Evolutionary conservation across 1,284 basidiomycete species (phyloP).

Genomic region (Fomitopsis pinicola): DNA sequence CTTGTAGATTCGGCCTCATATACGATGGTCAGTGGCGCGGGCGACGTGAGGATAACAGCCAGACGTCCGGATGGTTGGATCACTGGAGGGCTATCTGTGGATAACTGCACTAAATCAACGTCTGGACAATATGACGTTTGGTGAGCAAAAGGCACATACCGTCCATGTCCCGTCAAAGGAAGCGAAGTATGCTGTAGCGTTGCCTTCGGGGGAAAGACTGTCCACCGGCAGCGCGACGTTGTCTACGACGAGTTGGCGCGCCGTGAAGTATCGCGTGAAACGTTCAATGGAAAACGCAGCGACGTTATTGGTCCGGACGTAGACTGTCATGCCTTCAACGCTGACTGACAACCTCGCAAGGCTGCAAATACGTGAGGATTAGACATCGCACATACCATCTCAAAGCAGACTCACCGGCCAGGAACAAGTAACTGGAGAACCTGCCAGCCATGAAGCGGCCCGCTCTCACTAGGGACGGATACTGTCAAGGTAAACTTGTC

Average conservation of each 20-base stretch:
- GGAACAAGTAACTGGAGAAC: slow-evolving; percentile 51
- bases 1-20: slow-evolving; percentile 33
- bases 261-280: neutral
- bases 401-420: slow-evolving; percentile 46
- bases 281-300: slow-evolving; percentile 32
- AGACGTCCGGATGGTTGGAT: slow-evolving; percentile 44
- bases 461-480: slow-evolving; percentile 58
- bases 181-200: neutral
- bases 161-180: slow-evolving; percentile 11
- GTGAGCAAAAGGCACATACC: slow-evolving; percentile 2
- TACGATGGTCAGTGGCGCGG: slow-evolving; percentile 52
- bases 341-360: slow-evolving; percentile 29
- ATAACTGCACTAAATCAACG: neutral
- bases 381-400: neutral
- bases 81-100: neutral
- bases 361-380: slow-evolving; percentile 14
- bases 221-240: slow-evolving; percentile 7
- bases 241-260: slow-evolving; percentile 10
- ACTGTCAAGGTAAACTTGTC: slow-evolving; percentile 62
- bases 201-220: neutral
- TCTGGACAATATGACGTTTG: neutral
- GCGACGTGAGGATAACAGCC: slow-evolving; percentile 55
- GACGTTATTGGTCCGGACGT: slow-evolving; percentile 39
- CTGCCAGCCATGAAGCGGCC: slow-evolving; percentile 61
- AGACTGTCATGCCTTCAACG: slow-evolving; percentile 14